Percentiles rank a stretch among this genome's conserved stretches.
Conservation (phyloP, 2,329 filamentous ascomycete species). For the Coniochaeta hoffmannii region DNA sequence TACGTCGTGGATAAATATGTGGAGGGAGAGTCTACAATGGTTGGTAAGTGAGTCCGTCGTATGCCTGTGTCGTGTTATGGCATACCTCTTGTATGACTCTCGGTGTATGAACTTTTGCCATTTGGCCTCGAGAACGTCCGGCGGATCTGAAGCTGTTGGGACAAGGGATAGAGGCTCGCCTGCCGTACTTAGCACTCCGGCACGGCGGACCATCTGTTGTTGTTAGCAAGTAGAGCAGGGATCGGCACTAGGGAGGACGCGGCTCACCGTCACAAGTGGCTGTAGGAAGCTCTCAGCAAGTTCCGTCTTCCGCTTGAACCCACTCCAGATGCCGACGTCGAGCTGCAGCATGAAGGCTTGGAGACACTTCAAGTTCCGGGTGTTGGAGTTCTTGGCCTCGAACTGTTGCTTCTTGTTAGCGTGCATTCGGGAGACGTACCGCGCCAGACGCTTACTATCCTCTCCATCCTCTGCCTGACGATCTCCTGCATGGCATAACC, state of each 20-base stretch:
- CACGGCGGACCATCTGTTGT: constrained; percentile 41
- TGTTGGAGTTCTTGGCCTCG: constrained; percentile 40
- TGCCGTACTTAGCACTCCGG: constrained; percentile 19
- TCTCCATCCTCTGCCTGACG: constrained; percentile 20
- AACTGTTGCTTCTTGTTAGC: constrained; percentile 21
- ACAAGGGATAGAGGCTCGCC: constrained; percentile 12
- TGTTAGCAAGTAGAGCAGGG: not conserved
- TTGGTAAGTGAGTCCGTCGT: not conserved
- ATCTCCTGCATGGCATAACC: constrained; percentile 35
- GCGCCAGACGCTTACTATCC: constrained; percentile 24
- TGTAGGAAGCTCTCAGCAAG: constrained; percentile 50
- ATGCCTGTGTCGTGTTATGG: too few relatives aligned
- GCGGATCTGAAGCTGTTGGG: constrained; percentile 13
- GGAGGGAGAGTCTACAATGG: constrained; percentile 15
- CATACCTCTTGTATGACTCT: constrained; percentile 20
- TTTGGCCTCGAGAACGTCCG: constrained; percentile 15
- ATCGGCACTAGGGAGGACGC: not conserved
- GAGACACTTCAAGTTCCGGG: constrained; percentile 21
- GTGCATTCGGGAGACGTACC: constrained; percentile 4
- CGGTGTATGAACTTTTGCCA: constrained; percentile 18
- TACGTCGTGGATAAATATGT: constrained; percentile 17
- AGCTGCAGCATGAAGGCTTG: constrained; percentile 42
- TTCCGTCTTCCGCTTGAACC: constrained; percentile 51
- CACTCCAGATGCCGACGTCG: constrained; percentile 50
- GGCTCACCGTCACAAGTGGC: constrained; percentile 17